Evolutionary conservation across 371 early-diverging fungal genomes (phyloP).

Genomic region (Syncephalis plumigaleata): DNA sequence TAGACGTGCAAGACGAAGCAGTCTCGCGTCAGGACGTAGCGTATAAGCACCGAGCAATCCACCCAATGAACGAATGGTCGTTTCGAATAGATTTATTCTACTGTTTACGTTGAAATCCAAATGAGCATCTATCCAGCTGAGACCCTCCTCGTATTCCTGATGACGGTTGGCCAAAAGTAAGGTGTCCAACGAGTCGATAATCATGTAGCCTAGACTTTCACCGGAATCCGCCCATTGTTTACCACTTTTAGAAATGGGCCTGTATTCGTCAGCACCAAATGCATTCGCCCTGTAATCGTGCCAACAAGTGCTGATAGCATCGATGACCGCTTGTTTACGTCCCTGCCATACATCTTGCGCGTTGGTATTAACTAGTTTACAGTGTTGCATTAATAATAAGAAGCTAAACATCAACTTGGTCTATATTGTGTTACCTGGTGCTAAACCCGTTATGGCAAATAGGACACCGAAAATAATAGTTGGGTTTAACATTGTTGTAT

Average conservation of each 20-base stretch:
- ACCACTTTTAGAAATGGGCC: slow-evolving; percentile 34
- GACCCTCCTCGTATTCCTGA: slow-evolving; percentile 48
- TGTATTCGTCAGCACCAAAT: slow-evolving; percentile 71
- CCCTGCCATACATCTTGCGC: no score
- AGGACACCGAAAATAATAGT: no score
- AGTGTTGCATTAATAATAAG: no score
- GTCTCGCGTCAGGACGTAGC: slow-evolving; percentile 23
- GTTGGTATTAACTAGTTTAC: no score
- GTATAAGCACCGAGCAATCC: slow-evolving; percentile 70
- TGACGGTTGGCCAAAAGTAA: slow-evolving; percentile 60
- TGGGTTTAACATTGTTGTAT: no score
- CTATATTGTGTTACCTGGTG: no score
- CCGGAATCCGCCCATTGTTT: not conserved
- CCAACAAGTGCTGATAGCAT: slow-evolving; percentile 56
- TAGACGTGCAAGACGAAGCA: slow-evolving; percentile 33
- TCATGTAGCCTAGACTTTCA: slow-evolving; percentile 45
- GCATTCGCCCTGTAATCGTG: slow-evolving; percentile 57
- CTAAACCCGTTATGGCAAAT: no score
- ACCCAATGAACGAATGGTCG: slow-evolving; percentile 74
- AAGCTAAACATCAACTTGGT: no score
- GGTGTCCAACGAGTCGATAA: slow-evolving; percentile 77
- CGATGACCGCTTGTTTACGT: slow-evolving; percentile 12
- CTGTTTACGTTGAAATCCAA: slow-evolving; percentile 42
- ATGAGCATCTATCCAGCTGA: slow-evolving; percentile 33
- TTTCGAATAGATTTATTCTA: slow-evolving; percentile 45